These are phyloP conservation scores for Panicum miliaceum DNA, from an alignment of 176 grass and related monocot species.

Conservation along the genomic window DNA sequence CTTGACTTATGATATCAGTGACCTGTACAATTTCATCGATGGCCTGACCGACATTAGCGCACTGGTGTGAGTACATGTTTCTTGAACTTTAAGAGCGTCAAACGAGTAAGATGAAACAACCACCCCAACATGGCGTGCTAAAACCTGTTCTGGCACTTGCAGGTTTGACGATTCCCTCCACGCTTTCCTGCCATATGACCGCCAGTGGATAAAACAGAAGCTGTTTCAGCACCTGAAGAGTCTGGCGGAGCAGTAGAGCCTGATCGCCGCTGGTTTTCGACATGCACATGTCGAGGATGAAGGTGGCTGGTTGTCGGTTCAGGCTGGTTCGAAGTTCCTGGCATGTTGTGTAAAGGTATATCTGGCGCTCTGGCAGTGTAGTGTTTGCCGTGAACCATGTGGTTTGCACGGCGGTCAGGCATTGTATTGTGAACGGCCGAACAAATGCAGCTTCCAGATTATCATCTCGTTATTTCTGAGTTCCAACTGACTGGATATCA, in stretches of 20 bases:
- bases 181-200: conserved; percentile 75
- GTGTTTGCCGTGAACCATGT: background rate
- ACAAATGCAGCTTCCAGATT: background rate
- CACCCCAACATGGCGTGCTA: background rate
- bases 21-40: conserved; percentile 86
- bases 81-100: background rate
- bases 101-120: background rate
- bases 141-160: background rate
- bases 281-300: no score
- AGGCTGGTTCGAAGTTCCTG: background rate
- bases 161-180: conserved; percentile 75
- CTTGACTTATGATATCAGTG: conserved; percentile 76
- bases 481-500: background rate
- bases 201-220: conserved; percentile 86
- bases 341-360: background rate
- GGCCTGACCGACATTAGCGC: conserved; percentile 75
- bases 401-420: background rate
- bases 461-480: background rate
- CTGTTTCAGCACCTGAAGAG: conserved; percentile 75
- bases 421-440: background rate
- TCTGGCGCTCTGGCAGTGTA: background rate
- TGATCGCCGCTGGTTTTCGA: background rate
- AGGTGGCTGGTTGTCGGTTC: background rate
- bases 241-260: conserved; percentile 47
- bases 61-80: conserved; percentile 65